phyloP scores from a whole-genome alignment of 2,329 filamentous ascomycete species.

The Pestalotiopsis sp. region DNA sequence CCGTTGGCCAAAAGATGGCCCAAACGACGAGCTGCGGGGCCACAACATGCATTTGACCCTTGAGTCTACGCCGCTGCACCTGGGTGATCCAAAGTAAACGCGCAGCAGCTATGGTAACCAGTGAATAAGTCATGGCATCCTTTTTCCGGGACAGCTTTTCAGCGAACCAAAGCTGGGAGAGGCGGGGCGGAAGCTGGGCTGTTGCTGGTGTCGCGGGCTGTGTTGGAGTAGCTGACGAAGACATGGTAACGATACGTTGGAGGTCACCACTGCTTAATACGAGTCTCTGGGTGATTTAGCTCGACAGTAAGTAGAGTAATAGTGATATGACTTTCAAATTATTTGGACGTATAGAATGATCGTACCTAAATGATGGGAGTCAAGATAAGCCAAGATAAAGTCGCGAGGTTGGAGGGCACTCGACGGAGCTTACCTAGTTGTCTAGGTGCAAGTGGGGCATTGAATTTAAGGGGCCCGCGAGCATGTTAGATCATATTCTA shows the following conservation, averaged over 20 bases:
- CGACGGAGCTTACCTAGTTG: not conserved
- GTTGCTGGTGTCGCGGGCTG: not conserved
- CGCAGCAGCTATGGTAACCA: not conserved
- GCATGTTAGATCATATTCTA: no score
- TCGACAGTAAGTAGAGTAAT: not conserved
- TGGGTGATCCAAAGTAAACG: slow-evolving; percentile 9
- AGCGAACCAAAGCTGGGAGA: slow-evolving; percentile 11
- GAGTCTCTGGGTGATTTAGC: no score
- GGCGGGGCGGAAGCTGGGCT: slow-evolving; percentile 8
- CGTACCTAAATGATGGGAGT: no score
- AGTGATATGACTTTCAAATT: not conserved
- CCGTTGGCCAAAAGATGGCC: slow-evolving; percentile 17
- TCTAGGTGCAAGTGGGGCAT: not conserved
- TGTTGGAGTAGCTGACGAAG: not conserved
- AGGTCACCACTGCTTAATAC: not conserved
- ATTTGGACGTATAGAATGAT: not conserved
- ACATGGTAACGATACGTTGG: not conserved
- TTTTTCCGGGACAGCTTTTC: slow-evolving; percentile 12
- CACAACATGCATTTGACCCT: not conserved
- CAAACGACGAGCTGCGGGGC: slow-evolving; percentile 15
- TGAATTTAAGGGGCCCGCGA: not conserved
- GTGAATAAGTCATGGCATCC: slow-evolving; percentile 9
- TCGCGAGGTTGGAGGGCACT: not conserved
- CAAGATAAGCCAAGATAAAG: not conserved
- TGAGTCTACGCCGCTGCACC: not conserved